phyloP scores from a whole-genome alignment of 2,329 filamentous ascomycete genomes.

The Claviceps maximensis region DNA sequence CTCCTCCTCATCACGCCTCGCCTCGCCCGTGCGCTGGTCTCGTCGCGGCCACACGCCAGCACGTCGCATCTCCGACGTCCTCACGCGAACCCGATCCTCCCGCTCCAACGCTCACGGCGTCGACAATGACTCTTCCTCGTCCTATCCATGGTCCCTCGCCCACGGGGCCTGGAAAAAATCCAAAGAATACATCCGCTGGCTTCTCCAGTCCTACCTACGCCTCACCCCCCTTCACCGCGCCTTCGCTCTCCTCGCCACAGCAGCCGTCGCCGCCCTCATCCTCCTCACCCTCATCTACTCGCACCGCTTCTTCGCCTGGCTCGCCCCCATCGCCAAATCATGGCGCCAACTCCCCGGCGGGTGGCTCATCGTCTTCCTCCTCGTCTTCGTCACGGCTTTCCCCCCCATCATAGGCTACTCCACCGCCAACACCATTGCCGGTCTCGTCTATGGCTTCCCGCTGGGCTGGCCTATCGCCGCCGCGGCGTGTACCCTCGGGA shows the following conservation, averaged over 20 bases:
- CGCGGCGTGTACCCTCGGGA: conserved; percentile 64
- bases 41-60: neutral
- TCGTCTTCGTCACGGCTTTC: conserved; percentile 67
- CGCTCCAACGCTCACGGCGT: conserved; percentile 13
- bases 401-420: conserved; percentile 83
- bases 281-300: conserved; percentile 67
- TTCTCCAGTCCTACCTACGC: conserved; percentile 36
- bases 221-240: conserved; percentile 50
- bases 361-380: conserved; percentile 60
- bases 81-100: conserved; percentile 1
- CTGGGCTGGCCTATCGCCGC: conserved; percentile 73
- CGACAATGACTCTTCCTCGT: neutral
- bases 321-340: conserved; percentile 58
- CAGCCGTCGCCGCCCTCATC: conserved; percentile 39
- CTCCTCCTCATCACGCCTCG: neutral
- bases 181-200: conserved; percentile 28
- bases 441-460: conserved; percentile 43
- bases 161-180: conserved; percentile 19
- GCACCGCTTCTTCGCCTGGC: conserved; percentile 61
- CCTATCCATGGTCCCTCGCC: conserved; percentile 20
- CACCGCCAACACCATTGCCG: conserved; percentile 45
- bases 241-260: conserved; percentile 36
- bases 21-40: conserved; percentile 8
- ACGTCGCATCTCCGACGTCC: conserved; percentile 27
- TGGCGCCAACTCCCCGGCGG: conserved; percentile 66